phyloP scores from a whole-genome alignment of 2,329 filamentous ascomycete species.

The Verticillium tricorpus region DNA sequence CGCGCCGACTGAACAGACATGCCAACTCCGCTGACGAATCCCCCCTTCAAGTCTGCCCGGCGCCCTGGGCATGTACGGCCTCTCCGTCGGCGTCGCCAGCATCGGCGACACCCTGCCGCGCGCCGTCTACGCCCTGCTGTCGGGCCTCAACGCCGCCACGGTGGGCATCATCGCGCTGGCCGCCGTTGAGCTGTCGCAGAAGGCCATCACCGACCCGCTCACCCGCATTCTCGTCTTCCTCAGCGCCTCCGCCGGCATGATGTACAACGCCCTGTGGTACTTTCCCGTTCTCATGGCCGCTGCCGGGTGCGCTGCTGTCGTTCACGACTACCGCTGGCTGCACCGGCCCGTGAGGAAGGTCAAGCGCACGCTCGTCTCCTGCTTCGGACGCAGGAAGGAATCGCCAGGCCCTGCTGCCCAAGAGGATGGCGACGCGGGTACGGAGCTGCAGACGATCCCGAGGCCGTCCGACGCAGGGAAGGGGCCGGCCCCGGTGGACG shows the following conservation, averaged over 20 bases:
- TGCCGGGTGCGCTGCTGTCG: slow-evolving; percentile 46
- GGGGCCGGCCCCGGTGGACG: background rate
- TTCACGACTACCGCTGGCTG: slow-evolving; percentile 53
- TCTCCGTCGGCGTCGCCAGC: slow-evolving; percentile 59
- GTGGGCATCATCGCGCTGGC: slow-evolving; percentile 70
- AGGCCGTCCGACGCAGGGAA: background rate
- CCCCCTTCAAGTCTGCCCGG: slow-evolving; percentile 54
- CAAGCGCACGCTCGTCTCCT: background rate
- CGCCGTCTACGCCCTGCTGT: slow-evolving; percentile 64
- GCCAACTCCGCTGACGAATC: too few species aligned
- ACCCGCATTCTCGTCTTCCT: slow-evolving; percentile 61
- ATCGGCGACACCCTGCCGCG: slow-evolving; percentile 55
- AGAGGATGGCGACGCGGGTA: background rate
- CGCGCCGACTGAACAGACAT: background rate
- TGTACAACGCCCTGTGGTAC: slow-evolving; percentile 72
- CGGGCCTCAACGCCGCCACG: slow-evolving; percentile 66
- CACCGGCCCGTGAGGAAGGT: slow-evolving; percentile 25
- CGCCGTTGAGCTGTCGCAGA: slow-evolving; percentile 62
- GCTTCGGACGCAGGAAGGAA: background rate
- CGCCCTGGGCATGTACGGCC: slow-evolving; percentile 64
- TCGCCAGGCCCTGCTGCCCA: slow-evolving; percentile 2
- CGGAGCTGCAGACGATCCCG: background rate
- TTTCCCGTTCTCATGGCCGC: slow-evolving; percentile 61
- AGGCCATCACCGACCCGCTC: slow-evolving; percentile 61
- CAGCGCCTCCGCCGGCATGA: slow-evolving; percentile 58